Conservation (phyloP, 495 filamentous ascomycete species). For the Talaromyces nanjingensis region DNA sequence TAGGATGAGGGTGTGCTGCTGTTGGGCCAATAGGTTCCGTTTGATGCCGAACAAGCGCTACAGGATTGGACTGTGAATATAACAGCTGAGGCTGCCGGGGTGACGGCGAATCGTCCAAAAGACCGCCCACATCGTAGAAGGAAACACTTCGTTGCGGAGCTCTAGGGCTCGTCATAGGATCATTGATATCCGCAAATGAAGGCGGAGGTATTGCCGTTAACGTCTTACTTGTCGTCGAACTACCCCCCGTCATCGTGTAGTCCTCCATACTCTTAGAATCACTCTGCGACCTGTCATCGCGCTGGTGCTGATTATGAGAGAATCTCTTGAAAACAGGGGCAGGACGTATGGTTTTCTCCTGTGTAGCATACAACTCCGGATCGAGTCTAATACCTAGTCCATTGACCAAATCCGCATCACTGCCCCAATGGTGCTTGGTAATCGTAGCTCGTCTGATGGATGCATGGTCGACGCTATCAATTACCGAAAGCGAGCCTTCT, state of each 20-base stretch:
- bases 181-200: not conserved
- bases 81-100: conserved; percentile 4
- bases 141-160: conserved; percentile 45
- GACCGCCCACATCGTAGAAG: conserved; percentile 66
- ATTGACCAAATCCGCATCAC: conserved; percentile 71
- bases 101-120: conserved; percentile 38
- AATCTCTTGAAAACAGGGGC: conserved; percentile 29
- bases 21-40: not conserved
- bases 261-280: conserved; percentile 18
- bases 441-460: conserved; percentile 42
- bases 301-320: conserved; percentile 2
- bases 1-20: not conserved
- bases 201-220: not conserved
- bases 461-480: conserved; percentile 43
- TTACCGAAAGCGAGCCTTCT: conserved; percentile 47
- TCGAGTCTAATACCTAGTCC: conserved; percentile 62
- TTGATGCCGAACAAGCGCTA: not conserved
- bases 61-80: not conserved
- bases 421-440: conserved; percentile 66
- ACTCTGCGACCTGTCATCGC: conserved; percentile 21
- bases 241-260: conserved; percentile 16
- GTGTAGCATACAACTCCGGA: conserved; percentile 46
- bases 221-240: conserved; percentile 3
- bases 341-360: conserved; percentile 25
- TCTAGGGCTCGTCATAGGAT: conserved; percentile 9